Evolutionary conservation across 768 basidiomycete genomes (phyloP).

Genomic region (Artomyces pyxidatus): DNA sequence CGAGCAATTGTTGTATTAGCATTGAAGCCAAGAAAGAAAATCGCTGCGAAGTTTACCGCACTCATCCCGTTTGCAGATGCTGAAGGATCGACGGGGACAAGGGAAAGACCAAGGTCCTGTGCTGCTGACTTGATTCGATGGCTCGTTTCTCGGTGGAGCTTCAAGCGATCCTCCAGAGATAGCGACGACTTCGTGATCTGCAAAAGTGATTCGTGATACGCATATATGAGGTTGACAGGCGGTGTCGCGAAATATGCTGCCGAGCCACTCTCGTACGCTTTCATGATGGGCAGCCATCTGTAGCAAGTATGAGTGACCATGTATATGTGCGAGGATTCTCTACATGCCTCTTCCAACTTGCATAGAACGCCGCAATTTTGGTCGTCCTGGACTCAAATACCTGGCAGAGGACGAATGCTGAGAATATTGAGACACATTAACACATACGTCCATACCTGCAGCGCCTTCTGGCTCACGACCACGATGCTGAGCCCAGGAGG

Average conservation of each 20-base stretch:
- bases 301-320: not conserved
- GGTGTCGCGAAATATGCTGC: constrained; percentile 93
- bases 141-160: constrained; percentile 62
- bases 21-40: not conserved
- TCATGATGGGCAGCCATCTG: constrained; percentile 92
- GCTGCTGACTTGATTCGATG: constrained; percentile 62
- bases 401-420: constrained; percentile 22
- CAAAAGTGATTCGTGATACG: constrained; percentile 74
- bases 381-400: constrained; percentile 54
- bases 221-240: constrained; percentile 90
- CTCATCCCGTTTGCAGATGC: constrained; percentile 93
- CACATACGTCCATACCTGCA: constrained; percentile 40
- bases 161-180: constrained; percentile 73
- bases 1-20: not conserved
- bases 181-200: constrained; percentile 56
- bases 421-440: not conserved
- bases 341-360: constrained; percentile 72
- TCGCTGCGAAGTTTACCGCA: constrained; percentile 41
- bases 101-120: constrained; percentile 59
- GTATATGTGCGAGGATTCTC: not conserved
- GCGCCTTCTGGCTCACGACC: constrained; percentile 70
- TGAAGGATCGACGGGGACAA: constrained; percentile 53
- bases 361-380: constrained; percentile 75
- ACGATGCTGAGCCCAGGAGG: constrained; percentile 91
- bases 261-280: constrained; percentile 75